Percentiles rank a stretch among this genome's conserved stretches.
Conservation (phyloP, 2,329 filamentous ascomycete genomes). For the Claviceps sp. region DNA sequence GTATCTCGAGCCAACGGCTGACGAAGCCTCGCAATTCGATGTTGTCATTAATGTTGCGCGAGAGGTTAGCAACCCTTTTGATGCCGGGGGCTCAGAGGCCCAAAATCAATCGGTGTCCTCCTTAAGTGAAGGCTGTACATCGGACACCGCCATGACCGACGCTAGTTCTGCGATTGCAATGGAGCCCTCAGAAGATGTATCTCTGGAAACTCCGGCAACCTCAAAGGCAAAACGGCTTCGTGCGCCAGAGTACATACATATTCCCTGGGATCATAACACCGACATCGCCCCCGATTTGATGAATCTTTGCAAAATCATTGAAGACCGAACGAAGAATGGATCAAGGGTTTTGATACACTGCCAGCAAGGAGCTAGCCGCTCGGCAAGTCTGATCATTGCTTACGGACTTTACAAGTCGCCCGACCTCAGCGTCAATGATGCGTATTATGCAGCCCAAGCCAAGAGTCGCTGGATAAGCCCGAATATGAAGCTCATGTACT, state of each 20-base stretch:
- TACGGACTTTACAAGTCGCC: constrained; percentile 74
- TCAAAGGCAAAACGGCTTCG: constrained; percentile 38
- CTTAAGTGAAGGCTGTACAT: constrained; percentile 27
- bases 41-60: constrained; percentile 76
- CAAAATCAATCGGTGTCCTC: constrained; percentile 14
- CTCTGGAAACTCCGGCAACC: constrained; percentile 35
- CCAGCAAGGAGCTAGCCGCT: constrained; percentile 75
- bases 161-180: constrained; percentile 48
- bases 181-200: constrained; percentile 28
- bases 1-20: constrained; percentile 66
- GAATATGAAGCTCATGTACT: constrained; percentile 88
- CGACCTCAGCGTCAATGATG: constrained; percentile 64
- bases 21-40: constrained; percentile 66
- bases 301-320: constrained; percentile 62
- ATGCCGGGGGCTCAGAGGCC: constrained; percentile 18
- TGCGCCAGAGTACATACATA: constrained; percentile 71
- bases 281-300: constrained; percentile 70
- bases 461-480: constrained; percentile 81
- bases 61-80: constrained; percentile 68
- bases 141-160: constrained; percentile 43
- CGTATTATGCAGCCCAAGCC: constrained; percentile 66
- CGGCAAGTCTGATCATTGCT: constrained; percentile 74
- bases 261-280: constrained; percentile 81
- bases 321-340: constrained; percentile 54
- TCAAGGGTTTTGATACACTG: constrained; percentile 76